These are phyloP conservation scores for Umbelopsis ramanniana DNA, from an alignment of 192 early-diverging fungal genomes.

Conservation along the genomic window DNA sequence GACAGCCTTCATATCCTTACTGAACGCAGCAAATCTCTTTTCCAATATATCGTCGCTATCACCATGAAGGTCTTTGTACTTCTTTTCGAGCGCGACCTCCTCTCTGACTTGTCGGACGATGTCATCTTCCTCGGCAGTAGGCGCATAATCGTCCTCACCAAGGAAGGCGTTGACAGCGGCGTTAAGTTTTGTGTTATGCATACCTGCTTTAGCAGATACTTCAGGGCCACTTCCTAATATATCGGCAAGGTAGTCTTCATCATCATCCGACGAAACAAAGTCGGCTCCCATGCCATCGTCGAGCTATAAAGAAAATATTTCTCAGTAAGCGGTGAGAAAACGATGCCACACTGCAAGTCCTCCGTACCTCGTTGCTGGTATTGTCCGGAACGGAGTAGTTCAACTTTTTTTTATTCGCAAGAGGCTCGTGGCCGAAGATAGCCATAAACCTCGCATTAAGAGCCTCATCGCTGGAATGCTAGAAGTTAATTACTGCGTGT, in stretches of 20 bases:
- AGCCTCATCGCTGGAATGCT: not conserved
- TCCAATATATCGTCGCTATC: conserved; percentile 23
- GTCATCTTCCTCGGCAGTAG: conserved; percentile 5
- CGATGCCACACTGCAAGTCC: not conserved
- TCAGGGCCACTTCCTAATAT: not conserved
- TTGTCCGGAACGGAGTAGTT: conserved; percentile 1
- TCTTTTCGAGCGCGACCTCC: conserved; percentile 22
- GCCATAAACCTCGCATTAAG: conserved; percentile 11
- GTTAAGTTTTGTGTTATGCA: not conserved
- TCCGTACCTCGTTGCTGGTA: not conserved
- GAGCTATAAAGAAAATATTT: not conserved
- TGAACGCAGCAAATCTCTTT: conserved; percentile 19
- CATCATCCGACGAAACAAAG: conserved; percentile 3
- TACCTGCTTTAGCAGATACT: not conserved
- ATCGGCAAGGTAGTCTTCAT: conserved; percentile 4
- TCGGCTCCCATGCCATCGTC: not conserved
- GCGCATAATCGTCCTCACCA: not conserved
- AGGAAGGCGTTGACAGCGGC: conserved; percentile 4
- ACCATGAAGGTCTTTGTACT: conserved; percentile 3
- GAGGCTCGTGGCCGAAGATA: not conserved
- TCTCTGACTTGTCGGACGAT: conserved; percentile 12
- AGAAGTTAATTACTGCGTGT: not conserved
- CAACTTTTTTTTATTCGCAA: conserved; percentile 6
- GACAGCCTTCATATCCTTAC: not conserved
- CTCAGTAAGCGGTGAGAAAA: not conserved